A percentile compares a stretch with the other conserved stretches of the same genome.
phyloP scores from a whole-genome alignment of 768 basidiomycete species.

The Lactarius vividus region DNA sequence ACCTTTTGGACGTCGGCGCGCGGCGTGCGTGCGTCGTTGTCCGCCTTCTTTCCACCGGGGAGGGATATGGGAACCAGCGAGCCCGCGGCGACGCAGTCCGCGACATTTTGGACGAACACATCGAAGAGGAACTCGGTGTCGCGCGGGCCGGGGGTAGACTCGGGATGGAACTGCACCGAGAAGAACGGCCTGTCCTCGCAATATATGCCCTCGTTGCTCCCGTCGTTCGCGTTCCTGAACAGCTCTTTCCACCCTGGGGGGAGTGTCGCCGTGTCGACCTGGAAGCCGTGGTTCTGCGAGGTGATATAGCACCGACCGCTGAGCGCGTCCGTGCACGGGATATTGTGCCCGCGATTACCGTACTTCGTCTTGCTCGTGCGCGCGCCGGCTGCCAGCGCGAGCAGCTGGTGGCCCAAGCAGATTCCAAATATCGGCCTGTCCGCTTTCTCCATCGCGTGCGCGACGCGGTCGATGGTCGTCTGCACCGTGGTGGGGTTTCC shows the following conservation, averaged over 20 bases:
- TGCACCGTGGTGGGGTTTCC: slow-evolving; percentile 90
- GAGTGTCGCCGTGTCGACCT: slow-evolving; percentile 81
- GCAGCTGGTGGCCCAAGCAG: slow-evolving; percentile 95
- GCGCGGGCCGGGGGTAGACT: slow-evolving; percentile 92
- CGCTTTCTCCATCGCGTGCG: slow-evolving; percentile 63
- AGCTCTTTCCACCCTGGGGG: slow-evolving; percentile 88
- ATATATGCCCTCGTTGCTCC: slow-evolving; percentile 97
- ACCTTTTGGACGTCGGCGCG: slow-evolving; percentile 86
- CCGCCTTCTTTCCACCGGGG: slow-evolving; percentile 78
- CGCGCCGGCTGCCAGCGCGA: slow-evolving; percentile 93
- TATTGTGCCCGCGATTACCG: slow-evolving; percentile 98
- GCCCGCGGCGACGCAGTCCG: slow-evolving; percentile 63
- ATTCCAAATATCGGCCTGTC: slow-evolving; percentile 95
- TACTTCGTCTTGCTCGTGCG: slow-evolving; percentile 99
- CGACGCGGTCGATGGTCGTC: slow-evolving; percentile 65
- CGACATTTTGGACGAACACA: slow-evolving; percentile 88
- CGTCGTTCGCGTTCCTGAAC: slow-evolving; percentile 95
- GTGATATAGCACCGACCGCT: slow-evolving; percentile 99
- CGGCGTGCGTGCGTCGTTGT: slow-evolving; percentile 72
- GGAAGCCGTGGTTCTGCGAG: slow-evolving; percentile 97
- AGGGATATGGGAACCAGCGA: slow-evolving; percentile 57
- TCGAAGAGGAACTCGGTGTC: slow-evolving; percentile 99
- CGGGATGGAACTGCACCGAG: slow-evolving; percentile 99
- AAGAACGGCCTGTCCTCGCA: slow-evolving; percentile 92
- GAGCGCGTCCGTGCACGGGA: slow-evolving; percentile 92